A percentile compares a stretch with the other conserved stretches of the same genome.
phyloP scores from a whole-genome alignment of 441 rosid genomes.

The Biscutella laevigata region DNA sequence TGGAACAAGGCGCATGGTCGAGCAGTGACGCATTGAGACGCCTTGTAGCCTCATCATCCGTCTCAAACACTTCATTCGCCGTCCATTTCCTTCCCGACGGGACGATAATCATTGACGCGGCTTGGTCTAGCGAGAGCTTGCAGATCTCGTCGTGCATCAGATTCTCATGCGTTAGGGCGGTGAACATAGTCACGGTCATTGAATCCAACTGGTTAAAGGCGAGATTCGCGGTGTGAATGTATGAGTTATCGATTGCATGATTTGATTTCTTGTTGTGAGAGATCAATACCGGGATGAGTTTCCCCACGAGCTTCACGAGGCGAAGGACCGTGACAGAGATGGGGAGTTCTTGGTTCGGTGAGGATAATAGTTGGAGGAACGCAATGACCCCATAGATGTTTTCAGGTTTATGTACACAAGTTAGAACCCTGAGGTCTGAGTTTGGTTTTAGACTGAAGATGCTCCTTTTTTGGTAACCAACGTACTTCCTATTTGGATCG shows the following conservation, averaged over 20 bases:
- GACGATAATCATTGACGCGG: constrained; percentile 16
- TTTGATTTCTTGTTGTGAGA: constrained; percentile 25
- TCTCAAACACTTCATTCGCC: constrained; percentile 7
- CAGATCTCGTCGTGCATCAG: constrained; percentile 35
- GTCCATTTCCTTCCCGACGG: constrained; percentile 24
- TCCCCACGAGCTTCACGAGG: constrained; percentile 32
- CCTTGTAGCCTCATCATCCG: constrained; percentile 14
- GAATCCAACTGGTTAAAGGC: constrained; percentile 24
- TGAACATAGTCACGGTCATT: constrained; percentile 12
- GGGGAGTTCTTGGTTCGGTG: constrained; percentile 9
- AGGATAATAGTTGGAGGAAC: constrained; percentile 20
- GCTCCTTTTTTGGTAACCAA: constrained; percentile 30
- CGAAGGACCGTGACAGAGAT: constrained; percentile 28
- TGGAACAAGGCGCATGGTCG: constrained; percentile 12
- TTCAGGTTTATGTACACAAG: constrained; percentile 35
- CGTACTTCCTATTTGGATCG: constrained; percentile 31
- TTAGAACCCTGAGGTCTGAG: constrained; percentile 26
- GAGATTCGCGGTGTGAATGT: constrained; percentile 24
- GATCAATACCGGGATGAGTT: constrained; percentile 27
- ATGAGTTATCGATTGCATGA: background rate
- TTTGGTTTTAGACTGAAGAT: constrained; percentile 21
- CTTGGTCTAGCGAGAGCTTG: constrained; percentile 29
- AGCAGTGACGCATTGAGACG: constrained; percentile 8
- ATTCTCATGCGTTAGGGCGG: constrained; percentile 26
- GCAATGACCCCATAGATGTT: constrained; percentile 28